Conservation (phyloP, 2,329 filamentous ascomycete genomes). For the Aspergillus sp. region DNA sequence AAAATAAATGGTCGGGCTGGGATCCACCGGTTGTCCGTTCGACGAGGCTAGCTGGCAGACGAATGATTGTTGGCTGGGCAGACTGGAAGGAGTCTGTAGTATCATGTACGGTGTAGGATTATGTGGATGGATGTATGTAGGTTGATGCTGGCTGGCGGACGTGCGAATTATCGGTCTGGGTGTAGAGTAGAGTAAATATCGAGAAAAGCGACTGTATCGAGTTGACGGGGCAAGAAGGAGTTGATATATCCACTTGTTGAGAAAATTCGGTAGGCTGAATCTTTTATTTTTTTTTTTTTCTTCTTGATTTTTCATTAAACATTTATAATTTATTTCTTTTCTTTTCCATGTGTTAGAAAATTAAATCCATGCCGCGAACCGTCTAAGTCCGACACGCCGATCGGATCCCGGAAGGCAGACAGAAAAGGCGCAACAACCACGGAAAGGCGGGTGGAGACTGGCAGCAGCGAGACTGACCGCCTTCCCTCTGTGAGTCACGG, state of each 20-base stretch:
- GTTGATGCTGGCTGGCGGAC: neutral
- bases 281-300: neutral
- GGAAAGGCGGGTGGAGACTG: neutral
- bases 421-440: neutral
- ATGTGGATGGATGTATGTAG: too few relatives aligned
- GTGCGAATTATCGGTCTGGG: neutral
- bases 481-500: conserved; percentile 17
- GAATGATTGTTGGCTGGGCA: neutral
- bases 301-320: too few relatives aligned
- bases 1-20: neutral
- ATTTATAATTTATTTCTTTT: conserved; percentile 4
- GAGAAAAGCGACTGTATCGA: neutral
- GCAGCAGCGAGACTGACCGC: conserved; percentile 5
- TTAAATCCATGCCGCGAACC: neutral
- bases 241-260: conserved; percentile 25
- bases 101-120: neutral
- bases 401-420: neutral
- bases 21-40: conserved; percentile 9
- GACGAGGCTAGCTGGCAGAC: conserved; percentile 1
- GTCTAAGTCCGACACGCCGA: neutral
- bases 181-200: neutral
- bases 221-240: conserved; percentile 5
- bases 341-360: conserved; percentile 7
- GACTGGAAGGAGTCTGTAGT: neutral
- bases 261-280: neutral